Evolutionary conservation across 495 filamentous ascomycete species (phyloP).

Genomic region (Friedmanniomyces simplex): DNA sequence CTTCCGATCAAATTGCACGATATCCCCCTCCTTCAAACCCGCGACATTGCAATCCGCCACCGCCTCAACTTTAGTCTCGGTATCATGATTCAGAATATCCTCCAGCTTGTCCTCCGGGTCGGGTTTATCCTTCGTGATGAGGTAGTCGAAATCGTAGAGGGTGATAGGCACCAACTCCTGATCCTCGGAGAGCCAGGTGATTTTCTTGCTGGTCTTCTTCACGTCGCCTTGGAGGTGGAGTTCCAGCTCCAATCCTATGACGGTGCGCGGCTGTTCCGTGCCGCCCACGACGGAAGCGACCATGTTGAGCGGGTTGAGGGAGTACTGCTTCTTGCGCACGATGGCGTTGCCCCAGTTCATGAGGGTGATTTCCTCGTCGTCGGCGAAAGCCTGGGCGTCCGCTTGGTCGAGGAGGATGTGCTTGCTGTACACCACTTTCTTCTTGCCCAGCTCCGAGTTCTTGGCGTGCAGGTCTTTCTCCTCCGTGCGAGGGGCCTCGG

Average conservation of each 20-base stretch:
- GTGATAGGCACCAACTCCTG: slow-evolving; percentile 73
- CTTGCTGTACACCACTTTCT: slow-evolving; percentile 68
- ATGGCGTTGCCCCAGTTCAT: slow-evolving; percentile 96
- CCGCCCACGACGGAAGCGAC: slow-evolving; percentile 16
- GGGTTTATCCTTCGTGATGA: slow-evolving; percentile 85
- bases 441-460: slow-evolving; percentile 70
- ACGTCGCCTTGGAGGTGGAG: slow-evolving; percentile 81
- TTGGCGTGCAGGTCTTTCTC: slow-evolving; percentile 80
- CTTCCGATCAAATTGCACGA: slow-evolving; percentile 90
- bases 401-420: slow-evolving; percentile 72
- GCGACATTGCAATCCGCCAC: slow-evolving; percentile 73
- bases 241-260: slow-evolving; percentile 62
- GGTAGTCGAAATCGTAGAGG: slow-evolving; percentile 81
- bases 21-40: slow-evolving; percentile 65
- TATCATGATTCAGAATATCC: slow-evolving; percentile 65
- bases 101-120: slow-evolving; percentile 72
- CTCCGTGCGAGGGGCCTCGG: slow-evolving; percentile 51
- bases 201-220: slow-evolving; percentile 89
- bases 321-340: slow-evolving; percentile 59
- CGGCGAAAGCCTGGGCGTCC: slow-evolving; percentile 69
- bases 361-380: slow-evolving; percentile 84
- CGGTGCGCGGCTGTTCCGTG: slow-evolving; percentile 28
- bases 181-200: slow-evolving; percentile 75
- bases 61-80: slow-evolving; percentile 63
- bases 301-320: slow-evolving; percentile 37